phyloP scores from a whole-genome alignment of 2,329 filamentous ascomycete genomes.

The Botrytis sinoallii region DNA sequence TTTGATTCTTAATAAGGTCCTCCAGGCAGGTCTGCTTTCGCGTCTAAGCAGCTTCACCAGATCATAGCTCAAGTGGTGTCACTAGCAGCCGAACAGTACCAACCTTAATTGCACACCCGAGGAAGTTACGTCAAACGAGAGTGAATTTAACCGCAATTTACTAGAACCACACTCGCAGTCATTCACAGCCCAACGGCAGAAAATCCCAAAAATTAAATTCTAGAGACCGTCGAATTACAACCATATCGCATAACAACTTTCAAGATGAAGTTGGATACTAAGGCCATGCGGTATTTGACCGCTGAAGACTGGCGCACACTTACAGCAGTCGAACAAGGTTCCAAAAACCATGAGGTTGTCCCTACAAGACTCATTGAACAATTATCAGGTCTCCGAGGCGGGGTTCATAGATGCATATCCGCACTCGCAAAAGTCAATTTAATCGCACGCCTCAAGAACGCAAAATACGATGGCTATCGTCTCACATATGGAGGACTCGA shows the following conservation, averaged over 20 bases:
- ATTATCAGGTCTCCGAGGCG: slow-evolving; percentile 76
- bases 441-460: slow-evolving; percentile 90
- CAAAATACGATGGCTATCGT: slow-evolving; percentile 95
- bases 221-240: not conserved
- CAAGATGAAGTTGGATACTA: slow-evolving; percentile 90
- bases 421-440: slow-evolving; percentile 87
- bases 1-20: slow-evolving; percentile 27
- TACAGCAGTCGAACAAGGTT: slow-evolving; percentile 87
- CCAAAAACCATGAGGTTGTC: slow-evolving; percentile 95
- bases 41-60: slow-evolving; percentile 22
- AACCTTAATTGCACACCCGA: slow-evolving; percentile 16
- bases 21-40: slow-evolving; percentile 22
- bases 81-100: slow-evolving; percentile 13
- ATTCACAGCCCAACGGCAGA: slow-evolving; percentile 13
- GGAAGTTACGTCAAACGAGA: too few species aligned
- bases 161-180: not conserved
- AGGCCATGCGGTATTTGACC: slow-evolving; percentile 87
- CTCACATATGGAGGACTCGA: slow-evolving; percentile 95
- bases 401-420: slow-evolving; percentile 84
- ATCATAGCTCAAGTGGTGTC: slow-evolving; percentile 19
- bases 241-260: not conserved
- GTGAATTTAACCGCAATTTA: not conserved
- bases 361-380: slow-evolving; percentile 85
- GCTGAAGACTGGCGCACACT: slow-evolving; percentile 94
- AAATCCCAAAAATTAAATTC: slow-evolving; percentile 11